These are phyloP conservation scores for Komagataella pastoris DNA, from an alignment of 805 yeast genomes.

Conservation along the genomic window DNA sequence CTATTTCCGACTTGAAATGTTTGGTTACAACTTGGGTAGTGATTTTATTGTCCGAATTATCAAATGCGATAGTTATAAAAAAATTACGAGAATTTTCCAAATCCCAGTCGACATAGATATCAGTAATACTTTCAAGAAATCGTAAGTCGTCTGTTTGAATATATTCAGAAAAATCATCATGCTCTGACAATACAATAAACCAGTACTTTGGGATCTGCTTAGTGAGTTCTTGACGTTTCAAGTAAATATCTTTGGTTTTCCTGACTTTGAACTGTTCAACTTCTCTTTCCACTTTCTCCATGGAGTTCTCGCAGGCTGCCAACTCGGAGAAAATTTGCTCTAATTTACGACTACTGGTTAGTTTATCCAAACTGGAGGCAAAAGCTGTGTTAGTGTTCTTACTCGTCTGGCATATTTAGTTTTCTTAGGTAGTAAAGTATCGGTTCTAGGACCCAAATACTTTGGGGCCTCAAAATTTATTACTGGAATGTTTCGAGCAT, in stretches of 20 bases:
- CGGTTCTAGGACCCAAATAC: neutral
- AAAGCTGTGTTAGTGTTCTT: neutral
- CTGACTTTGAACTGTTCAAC: conserved; percentile 41
- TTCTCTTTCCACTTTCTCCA: conserved; percentile 46
- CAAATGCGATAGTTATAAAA: conserved; percentile 45
- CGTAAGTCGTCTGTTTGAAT: conserved; percentile 66
- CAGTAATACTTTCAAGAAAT: conserved; percentile 52
- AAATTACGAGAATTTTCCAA: conserved; percentile 39
- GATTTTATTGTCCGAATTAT: conserved; percentile 29
- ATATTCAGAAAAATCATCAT: conserved; percentile 75
- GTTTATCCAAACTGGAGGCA: neutral
- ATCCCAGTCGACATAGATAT: conserved; percentile 47
- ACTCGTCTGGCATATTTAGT: neutral
- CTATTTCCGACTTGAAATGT: conserved; percentile 32
- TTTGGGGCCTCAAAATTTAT: neutral
- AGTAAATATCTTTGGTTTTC: conserved; percentile 44
- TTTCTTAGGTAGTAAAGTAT: neutral
- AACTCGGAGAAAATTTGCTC: neutral
- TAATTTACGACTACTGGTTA: neutral
- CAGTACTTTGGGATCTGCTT: conserved; percentile 62
- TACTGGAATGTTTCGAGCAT: neutral
- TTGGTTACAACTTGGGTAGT: conserved; percentile 51
- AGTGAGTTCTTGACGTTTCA: conserved; percentile 39
- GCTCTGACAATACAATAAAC: conserved; percentile 76
- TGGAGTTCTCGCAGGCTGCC: conserved; percentile 36